Evolutionary conservation across 768 basidiomycete genomes (phyloP), one percentile per base, ranked within the genome.

Genomic region (Rhodotorula kratochvilovae): DNA sequence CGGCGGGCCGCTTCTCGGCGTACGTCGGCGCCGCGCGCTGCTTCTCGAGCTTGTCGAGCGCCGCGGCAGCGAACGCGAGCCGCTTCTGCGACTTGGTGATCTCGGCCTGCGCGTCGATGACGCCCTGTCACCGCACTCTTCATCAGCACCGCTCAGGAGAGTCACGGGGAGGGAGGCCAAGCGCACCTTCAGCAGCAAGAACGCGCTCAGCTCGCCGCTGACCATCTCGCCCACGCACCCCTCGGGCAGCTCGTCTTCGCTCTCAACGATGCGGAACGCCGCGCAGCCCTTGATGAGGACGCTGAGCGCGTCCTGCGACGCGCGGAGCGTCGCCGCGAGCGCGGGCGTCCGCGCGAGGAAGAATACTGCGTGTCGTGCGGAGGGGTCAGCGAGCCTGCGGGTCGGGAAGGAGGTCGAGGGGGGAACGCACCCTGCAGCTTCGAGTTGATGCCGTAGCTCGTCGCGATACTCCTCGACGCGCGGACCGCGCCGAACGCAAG

Each of bases 31-130:
- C 88, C 5, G 85, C 83, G 71, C 88, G 62, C n/a, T 70, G 66
- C 53, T 56, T 46, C 53, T 69, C 51, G 55, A 95, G 82, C 83
- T 96, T 97, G 64, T 88, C 86, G 54, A 90, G 81, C 74, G 86
- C 88, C 61, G 90, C 72, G 63, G 84, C 83, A 4, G 86, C 87
- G 17, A 92, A 82, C 50, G 88, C 86, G 5, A 90, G 84, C 81
- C 94, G 96, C 86, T 96, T 97, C 78, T 91, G 87, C 71, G 89
- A 88, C 81, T 94, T 97, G 51, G 85, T 83, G 56, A 96, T 89
- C 81, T 98, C 95, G 4, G 85, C 86, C 57, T 91, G 88, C 12
- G 95, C 82, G 81, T 98, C 89, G 27, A 99, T 88, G 53, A 94
- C 87, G 35, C 94, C 92, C 92, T 96, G 75, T 23, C 25, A 29